Conservation (phyloP, 345 rosid species). For the Cochlearia excelsa region DNA sequence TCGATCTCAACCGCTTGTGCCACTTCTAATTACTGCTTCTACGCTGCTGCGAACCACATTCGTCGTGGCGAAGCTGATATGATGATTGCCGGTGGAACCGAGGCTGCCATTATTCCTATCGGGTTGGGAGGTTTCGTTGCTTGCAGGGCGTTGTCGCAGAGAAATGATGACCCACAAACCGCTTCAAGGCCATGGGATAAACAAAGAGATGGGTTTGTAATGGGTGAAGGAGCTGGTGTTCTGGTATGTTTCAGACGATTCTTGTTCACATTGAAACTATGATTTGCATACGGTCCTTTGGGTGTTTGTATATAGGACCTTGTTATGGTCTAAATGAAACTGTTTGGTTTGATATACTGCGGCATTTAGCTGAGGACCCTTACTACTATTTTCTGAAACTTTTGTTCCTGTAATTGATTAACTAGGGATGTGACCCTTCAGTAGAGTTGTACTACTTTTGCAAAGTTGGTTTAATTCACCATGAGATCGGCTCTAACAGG, state of each 20-base stretch:
- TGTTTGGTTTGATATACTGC: neutral
- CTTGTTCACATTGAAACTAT: neutral
- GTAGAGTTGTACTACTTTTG: neutral
- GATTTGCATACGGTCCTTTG: neutral
- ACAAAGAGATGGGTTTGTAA: slow-evolving; percentile 90
- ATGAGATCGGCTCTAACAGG: slow-evolving; percentile 39
- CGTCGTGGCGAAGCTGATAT: slow-evolving; percentile 97
- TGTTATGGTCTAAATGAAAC: slow-evolving; percentile 3
- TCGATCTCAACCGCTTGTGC: slow-evolving; percentile 98
- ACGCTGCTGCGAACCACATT: slow-evolving; percentile 97
- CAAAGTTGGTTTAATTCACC: slow-evolving; percentile 1
- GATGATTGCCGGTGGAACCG: slow-evolving; percentile 99
- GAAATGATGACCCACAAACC: slow-evolving; percentile 95
- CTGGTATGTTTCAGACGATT: slow-evolving; percentile 57
- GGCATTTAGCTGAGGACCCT: neutral
- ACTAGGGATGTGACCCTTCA: neutral
- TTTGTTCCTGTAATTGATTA: neutral
- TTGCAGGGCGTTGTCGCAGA: slow-evolving; percentile 93
- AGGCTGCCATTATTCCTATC: slow-evolving; percentile 94
- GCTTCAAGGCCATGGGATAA: slow-evolving; percentile 99
- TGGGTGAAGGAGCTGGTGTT: slow-evolving; percentile 99
- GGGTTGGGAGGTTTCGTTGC: slow-evolving; percentile 98
- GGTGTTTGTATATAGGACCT: neutral
- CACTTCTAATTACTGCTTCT: slow-evolving; percentile 94
- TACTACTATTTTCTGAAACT: neutral